These are phyloP conservation scores for Saccharomyces mikatae DNA, from an alignment of 805 yeast species.

Conservation along the genomic window DNA sequence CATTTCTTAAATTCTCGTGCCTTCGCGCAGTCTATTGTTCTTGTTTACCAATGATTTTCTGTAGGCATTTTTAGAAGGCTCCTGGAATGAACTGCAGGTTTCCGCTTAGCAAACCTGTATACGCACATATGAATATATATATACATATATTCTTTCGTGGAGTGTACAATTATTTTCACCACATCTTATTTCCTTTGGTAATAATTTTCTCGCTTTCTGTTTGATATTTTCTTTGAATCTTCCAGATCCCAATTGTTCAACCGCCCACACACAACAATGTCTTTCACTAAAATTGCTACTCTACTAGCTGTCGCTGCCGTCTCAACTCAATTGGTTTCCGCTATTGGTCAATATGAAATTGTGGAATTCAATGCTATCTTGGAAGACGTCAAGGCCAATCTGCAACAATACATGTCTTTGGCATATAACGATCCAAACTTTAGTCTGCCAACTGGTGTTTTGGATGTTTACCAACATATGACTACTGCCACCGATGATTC, in stretches of 20 bases:
- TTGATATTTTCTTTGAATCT: not conserved
- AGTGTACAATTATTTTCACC: not conserved
- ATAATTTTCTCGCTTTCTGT: not conserved
- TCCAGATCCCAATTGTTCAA: not conserved
- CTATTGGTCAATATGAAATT: conserved; percentile 11
- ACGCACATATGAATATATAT: not conserved
- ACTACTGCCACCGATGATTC: conserved; percentile 31
- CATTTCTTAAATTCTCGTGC: not conserved
- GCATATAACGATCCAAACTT: conserved; percentile 14
- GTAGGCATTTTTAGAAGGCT: not conserved
- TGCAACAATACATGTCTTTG: conserved; percentile 15
- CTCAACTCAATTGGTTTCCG: conserved; percentile 4
- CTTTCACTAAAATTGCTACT: conserved; percentile 11
- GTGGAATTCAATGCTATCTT: conserved; percentile 20
- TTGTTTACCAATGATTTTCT: not conserved
- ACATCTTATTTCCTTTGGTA: not conserved
- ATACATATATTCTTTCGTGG: not conserved
- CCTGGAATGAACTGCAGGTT: not conserved
- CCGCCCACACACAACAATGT: conserved; percentile 3
- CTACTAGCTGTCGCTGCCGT: conserved; percentile 15
- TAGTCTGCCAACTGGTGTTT: conserved; percentile 19
- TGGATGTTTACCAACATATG: conserved; percentile 19
- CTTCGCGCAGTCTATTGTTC: not conserved
- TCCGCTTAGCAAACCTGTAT: not conserved
- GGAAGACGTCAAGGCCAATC: conserved; percentile 16